Conservation (phyloP, 2,329 filamentous ascomycete genomes). For the Akanthomyces dipterigenus region DNA sequence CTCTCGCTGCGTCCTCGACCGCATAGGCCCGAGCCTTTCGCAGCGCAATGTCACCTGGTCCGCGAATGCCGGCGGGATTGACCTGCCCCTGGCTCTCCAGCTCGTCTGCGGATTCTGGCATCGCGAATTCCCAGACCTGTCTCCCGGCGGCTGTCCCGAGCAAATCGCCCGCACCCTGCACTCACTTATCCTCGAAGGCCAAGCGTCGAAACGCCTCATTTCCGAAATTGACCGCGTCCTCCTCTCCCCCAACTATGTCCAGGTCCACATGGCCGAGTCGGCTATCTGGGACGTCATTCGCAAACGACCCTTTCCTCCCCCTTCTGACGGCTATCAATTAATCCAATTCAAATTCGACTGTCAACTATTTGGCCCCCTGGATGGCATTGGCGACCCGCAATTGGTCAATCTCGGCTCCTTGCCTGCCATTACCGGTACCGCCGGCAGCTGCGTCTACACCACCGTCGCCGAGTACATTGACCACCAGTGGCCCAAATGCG, state of each 20-base stretch:
- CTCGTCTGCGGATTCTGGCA: slow-evolving; percentile 31
- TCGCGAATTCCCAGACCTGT: slow-evolving; percentile 27
- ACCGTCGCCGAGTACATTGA: slow-evolving; percentile 27
- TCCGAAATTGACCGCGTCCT: slow-evolving; percentile 23
- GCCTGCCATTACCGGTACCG: slow-evolving; percentile 29
- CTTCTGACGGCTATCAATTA: slow-evolving; percentile 28
- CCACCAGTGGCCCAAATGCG: slow-evolving; percentile 28
- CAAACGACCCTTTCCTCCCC: slow-evolving; percentile 25
- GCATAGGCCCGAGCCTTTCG: slow-evolving; percentile 29
- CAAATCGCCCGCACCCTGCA: slow-evolving; percentile 27
- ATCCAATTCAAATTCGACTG: slow-evolving; percentile 31
- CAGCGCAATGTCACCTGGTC: slow-evolving; percentile 27
- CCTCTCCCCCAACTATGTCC: slow-evolving; percentile 29
- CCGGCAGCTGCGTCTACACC: slow-evolving; percentile 25
- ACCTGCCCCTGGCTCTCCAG: slow-evolving; percentile 28
- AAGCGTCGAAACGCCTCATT: slow-evolving; percentile 24
- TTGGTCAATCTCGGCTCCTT: slow-evolving; percentile 23
- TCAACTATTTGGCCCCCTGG: slow-evolving; percentile 23
- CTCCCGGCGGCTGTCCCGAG: slow-evolving; percentile 27
- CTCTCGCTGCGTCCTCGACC: slow-evolving; percentile 27
- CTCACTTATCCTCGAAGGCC: slow-evolving; percentile 23
- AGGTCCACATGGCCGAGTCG: slow-evolving; percentile 32
- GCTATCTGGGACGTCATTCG: slow-evolving; percentile 29
- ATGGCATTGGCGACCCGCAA: slow-evolving; percentile 23
- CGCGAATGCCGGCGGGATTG: slow-evolving; percentile 24